Conservation (phyloP, 1,284 basidiomycete species). For the Coniferiporia weirii region DNA sequence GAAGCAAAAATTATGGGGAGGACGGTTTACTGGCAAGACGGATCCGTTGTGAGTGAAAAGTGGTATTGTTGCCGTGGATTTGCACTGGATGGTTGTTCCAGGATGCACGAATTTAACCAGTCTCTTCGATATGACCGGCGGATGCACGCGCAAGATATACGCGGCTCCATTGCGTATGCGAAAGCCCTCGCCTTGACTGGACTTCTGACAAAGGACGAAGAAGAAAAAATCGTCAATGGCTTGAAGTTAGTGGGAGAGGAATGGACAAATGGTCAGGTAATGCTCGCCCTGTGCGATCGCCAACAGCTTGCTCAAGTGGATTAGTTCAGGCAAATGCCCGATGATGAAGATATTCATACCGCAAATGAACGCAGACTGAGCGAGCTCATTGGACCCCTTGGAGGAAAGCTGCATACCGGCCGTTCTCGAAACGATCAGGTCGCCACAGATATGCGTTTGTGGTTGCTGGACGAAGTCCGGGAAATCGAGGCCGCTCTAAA, state of each 20-base stretch:
- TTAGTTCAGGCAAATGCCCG: constrained; percentile 68
- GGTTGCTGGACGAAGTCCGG: constrained; percentile 81
- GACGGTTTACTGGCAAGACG: constrained; percentile 82
- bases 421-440: constrained; percentile 97
- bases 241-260: constrained; percentile 76
- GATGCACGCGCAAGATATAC: constrained; percentile 90
- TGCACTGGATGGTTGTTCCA: constrained; percentile 29
- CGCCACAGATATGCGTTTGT: constrained; percentile 95
- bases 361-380: constrained; percentile 94
- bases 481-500: constrained; percentile 71
- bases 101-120: constrained; percentile 95
- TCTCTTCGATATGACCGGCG: constrained; percentile 92
- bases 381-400: constrained; percentile 88
- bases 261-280: constrained; percentile 73
- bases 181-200: constrained; percentile 77
- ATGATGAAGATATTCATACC: constrained; percentile 99
- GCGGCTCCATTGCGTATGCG: constrained; percentile 93
- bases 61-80: neutral
- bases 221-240: constrained; percentile 72
- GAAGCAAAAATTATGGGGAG: constrained; percentile 85
- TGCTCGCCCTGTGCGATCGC: constrained; percentile 22
- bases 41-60: constrained; percentile 68
- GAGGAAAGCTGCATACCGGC: constrained; percentile 94
- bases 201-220: constrained; percentile 77
- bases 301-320: constrained; percentile 2